Base-by-base conservation (phyloP, 2,329 filamentous ascomycete species). In the Beauveria sp. region DNA sequence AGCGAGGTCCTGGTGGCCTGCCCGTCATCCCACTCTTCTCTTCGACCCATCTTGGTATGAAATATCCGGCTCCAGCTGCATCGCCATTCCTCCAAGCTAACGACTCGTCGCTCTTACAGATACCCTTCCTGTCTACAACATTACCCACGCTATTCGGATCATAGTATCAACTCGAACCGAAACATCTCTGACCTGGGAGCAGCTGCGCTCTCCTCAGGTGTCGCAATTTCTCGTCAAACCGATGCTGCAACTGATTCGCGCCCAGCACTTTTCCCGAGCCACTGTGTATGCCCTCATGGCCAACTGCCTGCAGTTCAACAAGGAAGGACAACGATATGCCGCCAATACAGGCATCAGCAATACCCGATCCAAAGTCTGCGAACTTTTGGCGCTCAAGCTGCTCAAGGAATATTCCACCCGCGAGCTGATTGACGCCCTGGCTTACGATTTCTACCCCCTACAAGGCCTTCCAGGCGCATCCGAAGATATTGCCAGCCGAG, bases 171-270 rank as follows among this genome's bases (percentile, higher is more conserved):
- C 90, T 63, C 87, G 90, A 71, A 96, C 91, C 74, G 93, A 98
- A 77, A 97, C 93, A 1, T 93, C 91, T 0, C 78, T 98, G 56
- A 88, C 91, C 18, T 98, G 93, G 93, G 93, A 98, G 66, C 93
- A 98, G 73, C 80, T 98, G 65, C 86, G 93, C 65, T 96, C 92
- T n/a, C 93, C 93, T 3, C 93, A 98, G 72, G 88, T 98, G 62
- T 96, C 92, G 18, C 93, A 96, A 71, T 98, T 98, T 72, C 83
- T 98, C 42, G 84, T 97, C 71, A 97, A 97, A 78, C 93, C 93
- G 2, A 95, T 97, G 79, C 91, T 95, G 74, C 89, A 95, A 72
- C 89, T 93, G 73, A 93, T 97, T 65, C 87, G 88, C 64, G 81
- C 85, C 18, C 86, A 89, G 57, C 90, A 96, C 74, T 93, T 96